These are phyloP conservation scores for Talaromyces amestolkiae DNA, from an alignment of 2,329 filamentous ascomycete genomes.

Conservation along the genomic window DNA sequence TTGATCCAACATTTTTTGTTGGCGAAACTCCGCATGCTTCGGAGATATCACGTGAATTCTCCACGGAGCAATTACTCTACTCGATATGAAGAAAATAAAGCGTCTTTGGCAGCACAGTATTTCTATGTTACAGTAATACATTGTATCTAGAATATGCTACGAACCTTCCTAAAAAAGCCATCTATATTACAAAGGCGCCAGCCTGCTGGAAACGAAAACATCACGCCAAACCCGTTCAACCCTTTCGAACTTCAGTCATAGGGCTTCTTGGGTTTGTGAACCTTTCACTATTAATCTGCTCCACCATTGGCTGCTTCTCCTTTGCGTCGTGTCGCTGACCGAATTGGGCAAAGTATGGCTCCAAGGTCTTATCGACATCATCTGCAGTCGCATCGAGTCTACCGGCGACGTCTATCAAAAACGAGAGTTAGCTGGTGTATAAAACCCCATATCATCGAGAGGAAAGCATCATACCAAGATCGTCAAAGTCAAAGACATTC, in stretches of 20 bases:
- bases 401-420: slow-evolving; percentile 38
- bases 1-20: background rate
- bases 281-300: slow-evolving; percentile 38
- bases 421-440: slow-evolving; percentile 17
- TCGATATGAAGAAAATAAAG: background rate
- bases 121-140: background rate
- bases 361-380: slow-evolving; percentile 41
- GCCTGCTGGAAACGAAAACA: background rate
- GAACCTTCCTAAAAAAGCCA: background rate
- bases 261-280: slow-evolving; percentile 37
- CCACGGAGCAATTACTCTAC: background rate
- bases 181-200: slow-evolving; percentile 16
- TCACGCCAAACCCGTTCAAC: slow-evolving; percentile 15
- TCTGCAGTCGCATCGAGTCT: slow-evolving; percentile 39
- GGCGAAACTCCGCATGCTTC: slow-evolving; percentile 6
- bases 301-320: slow-evolving; percentile 30
- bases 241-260: slow-evolving; percentile 33
- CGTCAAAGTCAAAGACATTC: slow-evolving; percentile 87
- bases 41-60: slow-evolving; percentile 13
- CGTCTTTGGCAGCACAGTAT: background rate
- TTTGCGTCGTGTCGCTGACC: slow-evolving; percentile 38
- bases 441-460: background rate
- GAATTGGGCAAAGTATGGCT: slow-evolving; percentile 42
- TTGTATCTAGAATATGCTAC: slow-evolving; percentile 4
- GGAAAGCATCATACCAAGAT: slow-evolving; percentile 56